Evolutionary conservation across 2,329 filamentous ascomycete genomes (phyloP).

Genomic region (Ophiostoma himal-ulmi): DNA sequence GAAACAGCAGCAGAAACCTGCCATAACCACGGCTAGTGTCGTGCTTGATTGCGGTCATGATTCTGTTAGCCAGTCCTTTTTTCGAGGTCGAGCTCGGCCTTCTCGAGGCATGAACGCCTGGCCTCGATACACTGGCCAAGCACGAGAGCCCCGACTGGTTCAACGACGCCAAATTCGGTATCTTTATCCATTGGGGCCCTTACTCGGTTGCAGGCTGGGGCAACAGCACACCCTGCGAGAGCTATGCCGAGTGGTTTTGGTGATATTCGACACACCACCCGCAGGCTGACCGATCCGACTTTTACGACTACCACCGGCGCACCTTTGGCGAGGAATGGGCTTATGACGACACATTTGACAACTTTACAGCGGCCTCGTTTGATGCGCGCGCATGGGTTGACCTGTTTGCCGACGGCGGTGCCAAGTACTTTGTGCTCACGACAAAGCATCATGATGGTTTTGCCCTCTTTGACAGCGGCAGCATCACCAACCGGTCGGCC

Average conservation of each 20-base stretch:
- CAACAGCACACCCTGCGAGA: constrained; percentile 37
- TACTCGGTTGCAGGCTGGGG: constrained; percentile 55
- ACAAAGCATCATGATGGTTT: constrained; percentile 47
- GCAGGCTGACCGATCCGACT: constrained; percentile 22
- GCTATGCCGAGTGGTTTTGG: constrained; percentile 46
- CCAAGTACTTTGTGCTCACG: constrained; percentile 43
- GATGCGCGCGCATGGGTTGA: constrained; percentile 33
- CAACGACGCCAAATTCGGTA: constrained; percentile 51
- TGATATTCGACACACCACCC: constrained; percentile 35
- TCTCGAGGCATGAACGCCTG: constrained; percentile 20
- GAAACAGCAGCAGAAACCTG: constrained; percentile 28
- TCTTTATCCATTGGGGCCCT: constrained; percentile 56
- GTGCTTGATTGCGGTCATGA: constrained; percentile 9
- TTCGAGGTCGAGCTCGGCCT: constrained; percentile 20
- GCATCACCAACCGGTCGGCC: constrained; percentile 37
- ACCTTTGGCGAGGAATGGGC: constrained; percentile 25
- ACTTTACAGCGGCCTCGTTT: constrained; percentile 25
- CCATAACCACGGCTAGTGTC: not conserved
- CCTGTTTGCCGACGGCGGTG: constrained; percentile 35
- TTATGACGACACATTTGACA: constrained; percentile 35
- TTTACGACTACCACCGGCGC: constrained; percentile 26
- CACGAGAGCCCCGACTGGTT: constrained; percentile 49
- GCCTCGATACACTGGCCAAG: constrained; percentile 33
- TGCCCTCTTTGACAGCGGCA: constrained; percentile 38
- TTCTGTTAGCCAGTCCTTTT: not conserved